Percentiles rank a stretch among this genome's conserved stretches.
Evolutionary conservation across 805 yeast genomes (phyloP).

Genomic region (Candida suzukii): DNA sequence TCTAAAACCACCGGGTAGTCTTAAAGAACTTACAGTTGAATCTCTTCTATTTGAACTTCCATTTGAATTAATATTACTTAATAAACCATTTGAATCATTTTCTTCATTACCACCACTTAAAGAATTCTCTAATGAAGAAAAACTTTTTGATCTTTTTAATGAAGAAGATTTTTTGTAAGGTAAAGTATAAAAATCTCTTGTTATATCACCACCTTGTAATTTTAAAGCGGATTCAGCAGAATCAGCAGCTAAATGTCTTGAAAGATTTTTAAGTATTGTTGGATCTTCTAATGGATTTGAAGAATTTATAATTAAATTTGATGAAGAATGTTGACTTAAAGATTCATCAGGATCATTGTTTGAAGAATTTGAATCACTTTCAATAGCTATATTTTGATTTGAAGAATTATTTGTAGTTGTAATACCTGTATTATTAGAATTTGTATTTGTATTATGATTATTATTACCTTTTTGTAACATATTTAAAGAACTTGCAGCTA

Average conservation of each 20-base stretch:
- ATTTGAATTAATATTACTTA: not conserved
- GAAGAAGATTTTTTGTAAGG: conserved; percentile 8
- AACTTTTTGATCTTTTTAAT: conserved; percentile 20
- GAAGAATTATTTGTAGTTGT: conserved; percentile 3
- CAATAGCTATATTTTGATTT: not conserved
- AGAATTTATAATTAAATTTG: not conserved
- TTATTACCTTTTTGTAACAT: not conserved
- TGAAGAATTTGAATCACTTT: conserved; percentile 15
- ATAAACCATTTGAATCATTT: conserved; percentile 12
- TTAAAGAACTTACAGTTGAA: conserved; percentile 59
- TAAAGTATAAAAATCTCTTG: conserved; percentile 37
- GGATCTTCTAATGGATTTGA: conserved; percentile 22
- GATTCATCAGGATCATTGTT: conserved; percentile 9
- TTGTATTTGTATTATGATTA: not conserved
- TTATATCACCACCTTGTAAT: conserved; percentile 44
- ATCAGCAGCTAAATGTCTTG: conserved; percentile 30
- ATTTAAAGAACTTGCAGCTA: not conserved
- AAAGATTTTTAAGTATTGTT: conserved; percentile 23
- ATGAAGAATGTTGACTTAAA: not conserved
- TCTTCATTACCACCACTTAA: conserved; percentile 18
- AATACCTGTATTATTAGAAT: conserved; percentile 5
- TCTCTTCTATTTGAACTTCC: conserved; percentile 34
- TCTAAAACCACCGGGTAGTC: conserved; percentile 81
- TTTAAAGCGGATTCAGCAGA: conserved; percentile 25
- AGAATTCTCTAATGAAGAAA: not conserved